A percentile compares a stretch with the other conserved stretches of the same genome.
phyloP scores from a whole-genome alignment of 2,329 filamentous ascomycete genomes.

The Colletotrichum lentis region DNA sequence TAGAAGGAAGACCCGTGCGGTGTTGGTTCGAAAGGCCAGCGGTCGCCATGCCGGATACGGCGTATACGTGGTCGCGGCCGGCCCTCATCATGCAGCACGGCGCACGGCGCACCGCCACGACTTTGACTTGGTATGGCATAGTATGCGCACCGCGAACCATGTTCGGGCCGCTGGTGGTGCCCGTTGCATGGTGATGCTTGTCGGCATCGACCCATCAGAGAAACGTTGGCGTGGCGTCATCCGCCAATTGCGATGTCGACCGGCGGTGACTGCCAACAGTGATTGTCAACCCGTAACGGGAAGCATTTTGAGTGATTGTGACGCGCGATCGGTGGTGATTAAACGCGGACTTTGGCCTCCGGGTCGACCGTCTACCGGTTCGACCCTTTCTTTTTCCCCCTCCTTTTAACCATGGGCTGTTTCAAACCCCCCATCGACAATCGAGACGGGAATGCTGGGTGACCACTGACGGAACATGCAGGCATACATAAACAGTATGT shows the following conservation, averaged over 20 bases:
- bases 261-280: too few species aligned
- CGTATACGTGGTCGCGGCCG: not conserved
- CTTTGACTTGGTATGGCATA: too few species aligned
- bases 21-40: slow-evolving; percentile 6
- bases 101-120: slow-evolving; percentile 6
- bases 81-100: slow-evolving; percentile 19
- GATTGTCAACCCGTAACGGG: slow-evolving; percentile 3
- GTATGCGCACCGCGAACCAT: slow-evolving; percentile 16
- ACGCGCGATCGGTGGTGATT: slow-evolving; percentile 32
- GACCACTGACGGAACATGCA: too few species aligned
- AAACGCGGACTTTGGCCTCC: slow-evolving; percentile 5
- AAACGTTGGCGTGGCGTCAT: slow-evolving; percentile 22
- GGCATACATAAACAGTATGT: too few species aligned
- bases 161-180: not conserved
- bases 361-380: not conserved
- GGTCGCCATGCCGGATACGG: slow-evolving; percentile 14
- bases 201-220: not conserved
- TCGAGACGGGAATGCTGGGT: slow-evolving; percentile 21
- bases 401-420: too few species aligned
- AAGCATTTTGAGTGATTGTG: slow-evolving; percentile 19
- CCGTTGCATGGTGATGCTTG: not conserved
- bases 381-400: not conserved
- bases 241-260: not conserved
- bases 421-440: slow-evolving; percentile 20
- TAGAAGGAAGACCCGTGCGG: not conserved